Base-by-base conservation (phyloP, 1,284 basidiomycete species). In the Gastroboletus turbinatus region DNA sequence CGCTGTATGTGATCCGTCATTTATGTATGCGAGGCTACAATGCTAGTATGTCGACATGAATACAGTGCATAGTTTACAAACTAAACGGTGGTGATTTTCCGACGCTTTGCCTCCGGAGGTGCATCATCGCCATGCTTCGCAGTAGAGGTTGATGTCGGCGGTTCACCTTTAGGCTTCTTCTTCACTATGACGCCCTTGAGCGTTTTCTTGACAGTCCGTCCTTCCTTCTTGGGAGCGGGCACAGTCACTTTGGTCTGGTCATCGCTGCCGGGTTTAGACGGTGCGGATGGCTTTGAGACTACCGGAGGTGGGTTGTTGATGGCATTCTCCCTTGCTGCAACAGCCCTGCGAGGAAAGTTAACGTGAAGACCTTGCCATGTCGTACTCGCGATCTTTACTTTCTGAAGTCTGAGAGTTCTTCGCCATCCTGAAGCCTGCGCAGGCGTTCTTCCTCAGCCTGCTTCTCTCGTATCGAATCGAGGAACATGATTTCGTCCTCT, bases 401-500 rank as follows among this genome's bases (percentile, higher is more conserved):
- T 75, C 85, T 84, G 71, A 94, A 96, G 60, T 78, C 79, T 60
- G 82, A 82, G 53, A 95, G 73, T 73, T 95, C 91, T 65, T 88
- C 87, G n/a, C 87, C 86, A 59, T 95, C 92, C 64, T 82, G 80
- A 63, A 86, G 78, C 67, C 86, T 85, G 39, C 90, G 81, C 56
- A 84, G 78, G 6, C 83, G 80, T 68, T 94, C 92, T 69, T 90
- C 88, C 60, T 83, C 83, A 63, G 85, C 80, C 70, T 90, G 84
- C 60, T 87, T 86, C 65, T 88, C 86, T 51, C 88, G 80, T 57
- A 94, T 80, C 13, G 90, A 89, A 65, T 93, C 88, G 42, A 96
- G 81, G 69, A 96, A 96, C 73, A 89, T 83, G 59, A 94, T 86
- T 68, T 96, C 94, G 70, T 96, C 94, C 62, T 92, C 90, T 67